Conservation (phyloP, 805 yeast species). For the Ogataea methylovora region DNA sequence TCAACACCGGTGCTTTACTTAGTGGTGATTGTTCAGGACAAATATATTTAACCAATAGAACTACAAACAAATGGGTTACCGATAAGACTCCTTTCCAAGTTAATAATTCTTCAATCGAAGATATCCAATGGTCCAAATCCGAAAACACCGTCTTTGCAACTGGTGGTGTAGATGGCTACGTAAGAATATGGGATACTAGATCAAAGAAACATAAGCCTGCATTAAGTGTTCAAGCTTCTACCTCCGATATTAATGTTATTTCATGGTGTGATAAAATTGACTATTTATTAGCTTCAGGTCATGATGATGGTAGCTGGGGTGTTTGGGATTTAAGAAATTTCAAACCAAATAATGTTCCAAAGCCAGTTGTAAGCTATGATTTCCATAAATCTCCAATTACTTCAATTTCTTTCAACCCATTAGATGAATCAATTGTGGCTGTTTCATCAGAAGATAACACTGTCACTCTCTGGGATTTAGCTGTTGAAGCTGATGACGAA, state of each 20-base stretch:
- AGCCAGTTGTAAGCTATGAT: conserved; percentile 90
- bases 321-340: conserved; percentile 95
- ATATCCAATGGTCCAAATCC: conserved; percentile 91
- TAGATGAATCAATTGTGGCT: conserved; percentile 92
- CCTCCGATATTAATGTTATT: conserved; percentile 85
- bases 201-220: conserved; percentile 90
- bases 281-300: conserved; percentile 89
- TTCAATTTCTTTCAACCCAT: conserved; percentile 88
- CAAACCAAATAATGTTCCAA: conserved; percentile 47
- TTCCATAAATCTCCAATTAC: conserved; percentile 94
- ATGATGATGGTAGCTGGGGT: conserved; percentile 96
- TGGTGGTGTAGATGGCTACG: conserved; percentile 84
- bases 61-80: conserved; percentile 74
- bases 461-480: conserved; percentile 95
- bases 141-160: conserved; percentile 95
- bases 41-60: conserved; percentile 70
- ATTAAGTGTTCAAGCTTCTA: conserved; percentile 70
- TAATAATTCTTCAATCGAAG: conserved; percentile 78
- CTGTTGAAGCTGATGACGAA: conserved; percentile 96
- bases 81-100: conserved; percentile 75
- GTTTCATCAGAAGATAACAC: conserved; percentile 96
- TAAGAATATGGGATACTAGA: conserved; percentile 95
- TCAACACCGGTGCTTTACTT: conserved; percentile 69
- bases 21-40: conserved; percentile 89
- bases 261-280: conserved; percentile 90